Conservation (phyloP, 2,329 filamentous ascomycete species). For the Exophiala phaeomuriformis region DNA sequence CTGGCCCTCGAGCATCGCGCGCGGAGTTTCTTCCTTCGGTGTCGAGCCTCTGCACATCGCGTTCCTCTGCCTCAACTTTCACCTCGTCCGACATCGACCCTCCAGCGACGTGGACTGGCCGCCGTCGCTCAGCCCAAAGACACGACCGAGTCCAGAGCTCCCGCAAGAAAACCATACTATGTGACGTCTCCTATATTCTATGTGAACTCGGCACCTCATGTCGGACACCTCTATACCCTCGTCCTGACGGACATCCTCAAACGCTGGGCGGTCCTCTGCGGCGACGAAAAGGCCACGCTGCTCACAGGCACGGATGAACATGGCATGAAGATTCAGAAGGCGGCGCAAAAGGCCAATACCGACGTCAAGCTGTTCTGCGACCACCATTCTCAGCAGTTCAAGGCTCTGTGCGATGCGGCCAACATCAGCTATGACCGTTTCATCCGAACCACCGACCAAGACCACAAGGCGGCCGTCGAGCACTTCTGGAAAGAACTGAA, state of each 20-base stretch:
- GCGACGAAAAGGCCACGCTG: conserved; percentile 58
- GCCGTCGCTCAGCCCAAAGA: conserved; percentile 3
- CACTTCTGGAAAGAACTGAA: conserved; percentile 81
- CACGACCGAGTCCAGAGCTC: background rate
- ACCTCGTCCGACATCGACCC: background rate
- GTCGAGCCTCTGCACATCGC: conserved; percentile 18
- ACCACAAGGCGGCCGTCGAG: conserved; percentile 76
- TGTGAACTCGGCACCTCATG: conserved; percentile 92
- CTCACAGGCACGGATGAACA: conserved; percentile 95
- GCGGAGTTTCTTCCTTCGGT: conserved; percentile 20
- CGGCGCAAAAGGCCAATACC: conserved; percentile 62
- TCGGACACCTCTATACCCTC: conserved; percentile 92
- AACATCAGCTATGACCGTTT: conserved; percentile 75
- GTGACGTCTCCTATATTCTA: conserved; percentile 97
- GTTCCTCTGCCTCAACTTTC: background rate
- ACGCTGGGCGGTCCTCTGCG: conserved; percentile 75
- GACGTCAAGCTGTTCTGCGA: conserved; percentile 84
- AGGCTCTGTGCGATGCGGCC: conserved; percentile 60
- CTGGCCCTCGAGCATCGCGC: conserved; percentile 16
- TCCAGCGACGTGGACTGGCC: conserved; percentile 11
- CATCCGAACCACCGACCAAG: conserved; percentile 78
- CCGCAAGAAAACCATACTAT: conserved; percentile 70
- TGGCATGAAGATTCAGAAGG: conserved; percentile 92
- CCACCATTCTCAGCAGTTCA: conserved; percentile 56
- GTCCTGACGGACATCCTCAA: conserved; percentile 86